Evolutionary conservation across 164 flowering plant genomes (phyloP).

Genomic region (Dillenia turbinata): DNA sequence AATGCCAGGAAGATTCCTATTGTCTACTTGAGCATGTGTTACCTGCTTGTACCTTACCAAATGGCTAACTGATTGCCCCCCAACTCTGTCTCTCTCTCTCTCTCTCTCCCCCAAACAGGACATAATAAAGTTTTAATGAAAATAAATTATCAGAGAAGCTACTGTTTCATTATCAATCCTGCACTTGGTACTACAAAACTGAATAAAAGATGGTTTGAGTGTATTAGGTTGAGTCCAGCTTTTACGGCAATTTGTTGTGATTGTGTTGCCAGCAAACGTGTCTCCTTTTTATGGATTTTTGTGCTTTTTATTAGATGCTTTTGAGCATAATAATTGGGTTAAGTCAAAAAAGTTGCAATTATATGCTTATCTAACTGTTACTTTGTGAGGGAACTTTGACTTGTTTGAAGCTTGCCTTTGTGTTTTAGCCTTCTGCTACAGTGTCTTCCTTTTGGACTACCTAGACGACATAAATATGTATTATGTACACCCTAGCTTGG

Average conservation of each 20-base stretch:
- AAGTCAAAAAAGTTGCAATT: slow-evolving; percentile 14
- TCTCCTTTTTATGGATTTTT: slow-evolving; percentile 9
- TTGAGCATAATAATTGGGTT: slow-evolving; percentile 2
- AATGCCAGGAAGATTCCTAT: too few relatives aligned
- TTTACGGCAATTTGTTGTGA: neutral
- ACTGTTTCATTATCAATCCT: neutral
- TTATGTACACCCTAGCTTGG: neutral
- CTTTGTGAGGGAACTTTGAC: neutral
- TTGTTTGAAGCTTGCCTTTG: neutral
- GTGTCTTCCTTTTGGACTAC: neutral
- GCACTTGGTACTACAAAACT: neutral
- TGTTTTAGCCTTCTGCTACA: neutral
- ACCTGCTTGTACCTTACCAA: too few relatives aligned
- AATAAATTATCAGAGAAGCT: neutral
- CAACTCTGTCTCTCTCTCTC: too few relatives aligned
- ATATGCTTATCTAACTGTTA: neutral
- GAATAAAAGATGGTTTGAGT: neutral
- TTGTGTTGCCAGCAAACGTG: slow-evolving; percentile 19
- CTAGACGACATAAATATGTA: neutral
- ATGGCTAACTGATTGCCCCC: too few relatives aligned
- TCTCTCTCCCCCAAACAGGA: too few relatives aligned
- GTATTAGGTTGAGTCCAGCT: neutral
- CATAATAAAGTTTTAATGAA: too few relatives aligned
- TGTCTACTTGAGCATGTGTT: too few relatives aligned
- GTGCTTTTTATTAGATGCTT: slow-evolving; percentile 8